These are phyloP conservation scores for Draba incana DNA, from an alignment of 345 rosid species.

Conservation along the genomic window DNA sequence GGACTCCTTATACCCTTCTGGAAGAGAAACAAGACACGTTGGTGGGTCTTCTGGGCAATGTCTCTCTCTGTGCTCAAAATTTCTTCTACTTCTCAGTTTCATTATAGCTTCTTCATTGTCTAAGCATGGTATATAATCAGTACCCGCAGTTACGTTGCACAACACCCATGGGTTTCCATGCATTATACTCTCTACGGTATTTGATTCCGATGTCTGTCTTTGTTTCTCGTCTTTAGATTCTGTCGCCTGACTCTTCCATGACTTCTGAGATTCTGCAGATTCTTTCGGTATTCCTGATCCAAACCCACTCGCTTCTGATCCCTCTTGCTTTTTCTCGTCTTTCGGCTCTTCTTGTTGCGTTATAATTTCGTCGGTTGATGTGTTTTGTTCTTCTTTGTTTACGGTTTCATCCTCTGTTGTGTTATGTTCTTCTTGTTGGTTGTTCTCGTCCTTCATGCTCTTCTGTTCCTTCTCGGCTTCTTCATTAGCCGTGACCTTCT, in stretches of 20 bases:
- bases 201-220: slow-evolving; percentile 54
- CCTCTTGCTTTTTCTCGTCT: slow-evolving; percentile 33
- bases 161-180: slow-evolving; percentile 64
- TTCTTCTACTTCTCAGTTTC: slow-evolving; percentile 55
- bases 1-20: slow-evolving; percentile 69
- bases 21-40: slow-evolving; percentile 68
- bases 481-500: slow-evolving; percentile 18
- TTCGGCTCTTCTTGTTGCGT: slow-evolving; percentile 41
- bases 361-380: slow-evolving; percentile 12
- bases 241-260: slow-evolving; percentile 72
- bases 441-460: slow-evolving; percentile 28
- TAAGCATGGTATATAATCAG: slow-evolving; percentile 94
- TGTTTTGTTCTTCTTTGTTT: slow-evolving; percentile 37
- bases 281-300: slow-evolving; percentile 75
- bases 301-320: slow-evolving; percentile 25
- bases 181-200: slow-evolving; percentile 33
- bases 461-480: slow-evolving; percentile 31
- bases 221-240: slow-evolving; percentile 79
- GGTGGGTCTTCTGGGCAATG: slow-evolving; percentile 91
- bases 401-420: slow-evolving; percentile 22
- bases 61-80: slow-evolving; percentile 89
- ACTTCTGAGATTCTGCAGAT: slow-evolving; percentile 71
- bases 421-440: slow-evolving; percentile 37
- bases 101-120: slow-evolving; percentile 78
- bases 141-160: slow-evolving; percentile 77